Conservation (phyloP, 495 filamentous ascomycete genomes). For the Aspergillus cavernicola region DNA sequence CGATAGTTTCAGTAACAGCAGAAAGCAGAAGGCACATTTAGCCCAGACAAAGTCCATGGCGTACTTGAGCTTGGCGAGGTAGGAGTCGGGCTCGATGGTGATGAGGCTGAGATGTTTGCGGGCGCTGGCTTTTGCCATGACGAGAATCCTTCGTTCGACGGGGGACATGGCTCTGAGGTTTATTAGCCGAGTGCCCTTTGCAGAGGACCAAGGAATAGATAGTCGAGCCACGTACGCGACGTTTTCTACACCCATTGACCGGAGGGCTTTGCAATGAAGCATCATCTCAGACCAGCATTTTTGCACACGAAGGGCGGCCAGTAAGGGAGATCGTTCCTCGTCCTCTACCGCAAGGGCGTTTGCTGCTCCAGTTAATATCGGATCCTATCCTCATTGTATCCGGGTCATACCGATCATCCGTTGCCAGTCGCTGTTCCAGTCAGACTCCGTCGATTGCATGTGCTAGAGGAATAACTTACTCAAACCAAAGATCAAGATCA, state of each 20-base stretch:
- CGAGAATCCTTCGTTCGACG: constrained; percentile 38
- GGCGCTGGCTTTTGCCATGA: constrained; percentile 45
- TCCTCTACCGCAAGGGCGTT: constrained; percentile 18
- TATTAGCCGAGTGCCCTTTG: background rate
- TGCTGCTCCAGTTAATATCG: constrained; percentile 15
- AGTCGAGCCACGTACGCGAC: constrained; percentile 28
- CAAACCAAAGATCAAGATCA: constrained; percentile 46
- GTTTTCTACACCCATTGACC: constrained; percentile 46
- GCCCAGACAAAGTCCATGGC: constrained; percentile 57
- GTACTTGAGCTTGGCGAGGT: constrained; percentile 48
- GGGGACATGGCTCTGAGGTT: constrained; percentile 34
- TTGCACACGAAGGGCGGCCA: constrained; percentile 40
- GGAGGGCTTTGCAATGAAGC: constrained; percentile 46
- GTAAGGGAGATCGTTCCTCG: constrained; percentile 33
- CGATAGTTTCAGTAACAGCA: constrained; percentile 49
- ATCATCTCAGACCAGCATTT: constrained; percentile 49
- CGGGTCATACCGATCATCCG: constrained; percentile 36
- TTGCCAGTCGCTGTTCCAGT: constrained; percentile 37
- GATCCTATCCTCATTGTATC: background rate
- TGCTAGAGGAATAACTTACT: constrained; percentile 23
- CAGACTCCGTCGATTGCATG: background rate
- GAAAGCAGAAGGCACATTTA: constrained; percentile 51
- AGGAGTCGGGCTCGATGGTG: constrained; percentile 36
- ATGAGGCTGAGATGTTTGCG: constrained; percentile 48
- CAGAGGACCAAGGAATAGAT: background rate